Base-by-base conservation (phyloP, 495 filamentous ascomycete genomes). In the Hapsidospora chrysogenum region DNA sequence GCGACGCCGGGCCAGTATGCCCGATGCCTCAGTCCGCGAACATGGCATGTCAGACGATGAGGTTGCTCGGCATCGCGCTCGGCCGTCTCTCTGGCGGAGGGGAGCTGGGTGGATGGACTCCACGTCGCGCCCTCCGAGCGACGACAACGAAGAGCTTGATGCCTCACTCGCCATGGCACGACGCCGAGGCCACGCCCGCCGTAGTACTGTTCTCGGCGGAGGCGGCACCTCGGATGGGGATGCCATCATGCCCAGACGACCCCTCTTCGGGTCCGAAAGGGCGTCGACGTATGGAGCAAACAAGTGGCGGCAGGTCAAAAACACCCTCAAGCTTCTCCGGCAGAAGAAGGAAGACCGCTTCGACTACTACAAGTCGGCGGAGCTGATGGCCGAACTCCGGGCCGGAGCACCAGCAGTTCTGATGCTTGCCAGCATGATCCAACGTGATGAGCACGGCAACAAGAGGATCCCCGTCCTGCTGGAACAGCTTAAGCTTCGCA, bases 381-480 rank as follows among this genome's bases (percentile, higher is more conserved):
- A 99, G 50, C 64, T 99, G 19, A 80, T 99, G 64, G 87, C 92
- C 4, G 89, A 99, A 52, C 64, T 99, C 16, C 76, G 85, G 17
- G 92, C 89, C 5, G 89, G 80, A 23, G 77, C 82, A 1, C 89
- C 89, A 7, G 89, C 89, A 9, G 89, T 84, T 16, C 55, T 96
- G 36, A 92, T 99, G 40, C 57, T 96, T 28, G 89, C 89, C 5
- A 93, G 84, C 45, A 93, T 93, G 78, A 87, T 94, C 47, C 89
- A 99, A 54, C 68, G 89, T 25, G 89, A 99, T 42, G 89, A 99
- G 53, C 81, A 94, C 42, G 85, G 85, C 27, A 89, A 93, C 57
- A 89, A 80, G 50, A 72, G 86, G 21, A 92, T 96, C 30, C 89
- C 89, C 1, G 81, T 99, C 33, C 66, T 99, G 4, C 66, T 99